phyloP scores from a whole-genome alignment of 306 rosid species.

The Vigna hirtella region DNA sequence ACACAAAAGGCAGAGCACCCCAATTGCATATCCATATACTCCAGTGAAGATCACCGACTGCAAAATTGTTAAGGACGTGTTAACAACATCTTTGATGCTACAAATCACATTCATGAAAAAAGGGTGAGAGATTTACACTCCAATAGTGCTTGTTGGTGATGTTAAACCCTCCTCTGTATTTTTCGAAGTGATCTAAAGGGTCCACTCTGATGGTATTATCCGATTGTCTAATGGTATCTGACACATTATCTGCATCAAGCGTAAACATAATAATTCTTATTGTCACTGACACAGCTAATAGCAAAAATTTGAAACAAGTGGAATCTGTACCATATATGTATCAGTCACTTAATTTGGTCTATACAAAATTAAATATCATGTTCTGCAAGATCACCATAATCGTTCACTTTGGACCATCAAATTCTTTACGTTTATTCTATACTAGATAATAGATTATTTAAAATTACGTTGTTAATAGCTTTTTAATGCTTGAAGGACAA shows the following conservation, averaged over 20 bases:
- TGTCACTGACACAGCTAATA: slow-evolving; percentile 14
- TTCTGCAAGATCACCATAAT: slow-evolving; percentile 15
- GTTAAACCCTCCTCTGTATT: slow-evolving; percentile 79
- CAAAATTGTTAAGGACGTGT: slow-evolving; percentile 39
- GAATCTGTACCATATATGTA: background rate
- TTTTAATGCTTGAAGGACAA: background rate
- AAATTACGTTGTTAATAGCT: background rate
- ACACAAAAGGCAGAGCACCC: slow-evolving; percentile 68
- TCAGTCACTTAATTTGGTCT: background rate
- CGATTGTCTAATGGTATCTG: slow-evolving; percentile 40
- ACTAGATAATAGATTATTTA: background rate
- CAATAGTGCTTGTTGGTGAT: slow-evolving; percentile 88
- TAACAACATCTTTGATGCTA: slow-evolving; percentile 20
- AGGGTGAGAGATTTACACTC: slow-evolving; percentile 64
- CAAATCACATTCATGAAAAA: slow-evolving; percentile 1
- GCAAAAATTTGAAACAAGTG: background rate
- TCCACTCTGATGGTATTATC: slow-evolving; percentile 71
- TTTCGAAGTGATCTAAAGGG: slow-evolving; percentile 64
- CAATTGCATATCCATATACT: slow-evolving; percentile 71
- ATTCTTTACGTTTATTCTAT: slow-evolving; percentile 5
- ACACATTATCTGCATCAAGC: slow-evolving; percentile 48
- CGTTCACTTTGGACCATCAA: slow-evolving; percentile 3
- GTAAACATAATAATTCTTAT: slow-evolving; percentile 42
- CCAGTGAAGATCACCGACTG: slow-evolving; percentile 81
- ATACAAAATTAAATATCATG: slow-evolving; percentile 9